Base-by-base conservation (phyloP, 306 rosid genomes). In the Phaseolus lunatus region DNA sequence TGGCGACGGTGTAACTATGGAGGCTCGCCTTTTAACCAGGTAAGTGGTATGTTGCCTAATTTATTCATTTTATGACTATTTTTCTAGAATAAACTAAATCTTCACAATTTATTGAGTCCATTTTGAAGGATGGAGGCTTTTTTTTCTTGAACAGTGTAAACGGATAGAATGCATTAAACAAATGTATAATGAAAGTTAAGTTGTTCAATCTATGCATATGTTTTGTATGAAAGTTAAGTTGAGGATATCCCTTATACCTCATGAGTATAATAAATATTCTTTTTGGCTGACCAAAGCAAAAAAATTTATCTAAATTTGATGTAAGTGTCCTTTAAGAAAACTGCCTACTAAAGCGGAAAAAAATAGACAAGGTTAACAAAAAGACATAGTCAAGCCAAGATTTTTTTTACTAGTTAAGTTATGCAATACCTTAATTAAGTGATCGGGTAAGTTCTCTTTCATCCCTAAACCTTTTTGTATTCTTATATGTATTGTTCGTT, bases 1-100 rank as follows among this genome's bases (percentile, higher is more conserved):
- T 49, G 97, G 97, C 78, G 99, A 92, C 86, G 97, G 97, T 27
- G 93, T 87, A 69, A 88, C 90, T 1, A 74, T 95, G 83, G 99
- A 95, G 66, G 92, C 99, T 67, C 99, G 97, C 61, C 91, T 88
- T 78, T 67, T 89, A 73, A 90, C 83, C 97, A 95, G 96, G 99
- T 80, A 90, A 89, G 91, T 43, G 4, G 14, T 3, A 43, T 12
- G 15, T 0, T 10, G 41, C 2, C 10, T 7, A 33, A 20, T 4
- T 54, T 43, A 27, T 61, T 52, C 8, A 59, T 49, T 45, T 48
- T 49, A 29, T n/a, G n/a, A 61, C 49, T 56, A 2, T 12, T 48
- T 44, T 35, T 14, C 6, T 37, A 50, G 10, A 49, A 14, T 33
- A 64, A 27, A 56, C 62, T 23, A 52, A 15, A 66, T 56, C 20